A percentile compares a stretch with the other conserved stretches of the same genome.
These are phyloP conservation scores for Leucocoprinus birnbaumii DNA, from an alignment of 768 basidiomycete genomes.

Conservation along the genomic window DNA sequence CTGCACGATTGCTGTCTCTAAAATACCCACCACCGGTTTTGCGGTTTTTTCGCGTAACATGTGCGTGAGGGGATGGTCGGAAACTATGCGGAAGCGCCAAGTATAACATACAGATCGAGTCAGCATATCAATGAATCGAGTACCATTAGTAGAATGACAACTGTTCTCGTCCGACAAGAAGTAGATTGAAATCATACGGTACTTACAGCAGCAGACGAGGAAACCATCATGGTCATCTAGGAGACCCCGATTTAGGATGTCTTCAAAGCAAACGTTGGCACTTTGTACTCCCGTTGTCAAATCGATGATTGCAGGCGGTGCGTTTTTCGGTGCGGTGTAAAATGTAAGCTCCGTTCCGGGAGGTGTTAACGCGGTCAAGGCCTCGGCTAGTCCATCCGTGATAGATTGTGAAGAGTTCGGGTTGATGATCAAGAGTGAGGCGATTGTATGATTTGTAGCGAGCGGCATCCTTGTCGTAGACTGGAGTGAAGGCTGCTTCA, in stretches of 20 bases:
- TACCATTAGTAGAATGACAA: no score
- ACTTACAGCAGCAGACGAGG: conserved; percentile 36
- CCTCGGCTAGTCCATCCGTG: conserved; percentile 25
- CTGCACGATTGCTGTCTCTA: conserved; percentile 32
- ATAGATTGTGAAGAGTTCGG: conserved; percentile 33
- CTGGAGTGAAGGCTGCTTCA: no score
- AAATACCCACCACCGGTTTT: conserved; percentile 32
- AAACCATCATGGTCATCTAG: conserved; percentile 31
- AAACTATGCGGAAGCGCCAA: conserved; percentile 20
- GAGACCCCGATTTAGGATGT: conserved; percentile 22
- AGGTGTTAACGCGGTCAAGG: conserved; percentile 21
- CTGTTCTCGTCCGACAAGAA: no score
- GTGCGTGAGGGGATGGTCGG: conserved; percentile 29
- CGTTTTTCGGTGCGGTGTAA: conserved; percentile 29
- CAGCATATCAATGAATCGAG: no score
- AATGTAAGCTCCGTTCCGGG: conserved; percentile 25
- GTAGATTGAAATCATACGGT: no score
- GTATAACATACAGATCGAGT: no score
- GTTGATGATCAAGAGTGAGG: conserved; percentile 31
- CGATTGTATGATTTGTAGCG: not conserved
- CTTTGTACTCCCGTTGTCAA: conserved; percentile 27
- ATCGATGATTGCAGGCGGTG: conserved; percentile 31
- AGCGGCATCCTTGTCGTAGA: no score
- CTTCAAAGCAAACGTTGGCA: conserved; percentile 24
- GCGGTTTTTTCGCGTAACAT: conserved; percentile 26